These are phyloP conservation scores for Brassica rapa DNA, from an alignment of 345 rosid genomes.

Conservation along the genomic window DNA sequence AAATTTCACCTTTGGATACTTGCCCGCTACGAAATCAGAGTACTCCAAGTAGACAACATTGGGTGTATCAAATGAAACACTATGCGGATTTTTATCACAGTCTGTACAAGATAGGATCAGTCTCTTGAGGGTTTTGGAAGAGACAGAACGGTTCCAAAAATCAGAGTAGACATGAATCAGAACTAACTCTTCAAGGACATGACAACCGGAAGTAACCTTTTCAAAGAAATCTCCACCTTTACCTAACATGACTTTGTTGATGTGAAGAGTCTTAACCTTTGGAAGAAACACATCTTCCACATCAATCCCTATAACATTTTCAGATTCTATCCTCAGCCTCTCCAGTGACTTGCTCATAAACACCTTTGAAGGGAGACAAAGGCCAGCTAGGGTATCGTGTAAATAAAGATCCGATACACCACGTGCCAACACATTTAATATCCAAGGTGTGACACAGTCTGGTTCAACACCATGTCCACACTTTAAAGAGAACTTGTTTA, in stretches of 20 bases:
- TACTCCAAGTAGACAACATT: slow-evolving; percentile 16
- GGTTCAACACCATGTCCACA: slow-evolving; percentile 5
- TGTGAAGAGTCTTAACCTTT: slow-evolving; percentile 1
- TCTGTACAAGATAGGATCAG: not conserved
- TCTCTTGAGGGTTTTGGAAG: slow-evolving; percentile 5
- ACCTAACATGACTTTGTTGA: not conserved
- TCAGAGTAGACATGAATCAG: slow-evolving; percentile 13
- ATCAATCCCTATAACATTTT: not conserved
- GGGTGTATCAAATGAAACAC: slow-evolving; percentile 20
- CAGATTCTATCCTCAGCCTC: not conserved
- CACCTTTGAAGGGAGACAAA: not conserved
- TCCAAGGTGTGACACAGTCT: not conserved
- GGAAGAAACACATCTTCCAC: not conserved
- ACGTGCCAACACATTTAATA: slow-evolving; percentile 14
- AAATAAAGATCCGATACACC: slow-evolving; percentile 11
- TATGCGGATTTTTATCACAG: not conserved
- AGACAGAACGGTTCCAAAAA: slow-evolving; percentile 19
- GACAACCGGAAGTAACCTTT: not conserved
- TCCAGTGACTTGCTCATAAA: not conserved
- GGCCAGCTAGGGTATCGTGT: not conserved
- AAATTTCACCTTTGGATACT: slow-evolving; percentile 22
- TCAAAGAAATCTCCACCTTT: not conserved
- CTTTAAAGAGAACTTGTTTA: slow-evolving; percentile 4
- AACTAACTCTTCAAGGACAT: slow-evolving; percentile 17
- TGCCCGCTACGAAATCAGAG: slow-evolving; percentile 2